Evolutionary conservation across 2,329 filamentous ascomycete genomes (phyloP).

Genomic region (Ophiostoma sp.): DNA sequence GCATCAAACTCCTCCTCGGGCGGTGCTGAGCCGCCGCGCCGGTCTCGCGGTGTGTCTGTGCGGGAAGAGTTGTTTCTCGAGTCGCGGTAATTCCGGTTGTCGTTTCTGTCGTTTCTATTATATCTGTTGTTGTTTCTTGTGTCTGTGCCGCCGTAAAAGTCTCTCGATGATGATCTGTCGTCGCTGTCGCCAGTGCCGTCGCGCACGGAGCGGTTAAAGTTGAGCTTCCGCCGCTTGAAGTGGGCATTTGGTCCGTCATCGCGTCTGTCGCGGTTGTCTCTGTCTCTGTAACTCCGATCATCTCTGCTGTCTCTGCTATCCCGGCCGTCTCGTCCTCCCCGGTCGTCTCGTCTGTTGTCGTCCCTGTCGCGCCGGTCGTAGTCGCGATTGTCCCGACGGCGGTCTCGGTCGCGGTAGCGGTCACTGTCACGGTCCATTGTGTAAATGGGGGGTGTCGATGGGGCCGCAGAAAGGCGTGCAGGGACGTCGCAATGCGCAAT

Average conservation of each 20-base stretch:
- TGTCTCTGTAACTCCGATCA: background rate
- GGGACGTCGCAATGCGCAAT: background rate
- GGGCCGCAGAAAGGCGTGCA: background rate
- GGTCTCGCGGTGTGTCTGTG: constrained; percentile 26
- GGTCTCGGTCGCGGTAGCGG: constrained; percentile 34
- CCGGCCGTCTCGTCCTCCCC: background rate
- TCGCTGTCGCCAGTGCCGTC: constrained; percentile 56
- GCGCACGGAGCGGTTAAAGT: constrained; percentile 47
- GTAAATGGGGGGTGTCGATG: background rate
- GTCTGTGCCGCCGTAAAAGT: constrained; percentile 22
- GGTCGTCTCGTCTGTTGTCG: background rate
- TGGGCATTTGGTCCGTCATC: constrained; percentile 32
- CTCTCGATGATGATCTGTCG: constrained; percentile 45
- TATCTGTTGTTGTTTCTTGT: background rate
- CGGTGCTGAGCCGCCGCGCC: constrained; percentile 34
- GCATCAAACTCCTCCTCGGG: constrained; percentile 57
- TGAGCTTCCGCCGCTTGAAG: constrained; percentile 58
- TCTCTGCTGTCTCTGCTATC: background rate
- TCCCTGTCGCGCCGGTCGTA: constrained; percentile 16
- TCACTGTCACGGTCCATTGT: constrained; percentile 23
- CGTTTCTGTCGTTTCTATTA: background rate
- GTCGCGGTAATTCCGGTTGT: background rate
- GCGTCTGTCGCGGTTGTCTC: constrained; percentile 14
- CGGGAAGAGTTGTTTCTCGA: constrained; percentile 24
- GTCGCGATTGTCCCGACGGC: constrained; percentile 27